These are phyloP conservation scores for Phanerodontia chrysosporium DNA, from an alignment of 768 basidiomycete genomes.

Conservation along the genomic window DNA sequence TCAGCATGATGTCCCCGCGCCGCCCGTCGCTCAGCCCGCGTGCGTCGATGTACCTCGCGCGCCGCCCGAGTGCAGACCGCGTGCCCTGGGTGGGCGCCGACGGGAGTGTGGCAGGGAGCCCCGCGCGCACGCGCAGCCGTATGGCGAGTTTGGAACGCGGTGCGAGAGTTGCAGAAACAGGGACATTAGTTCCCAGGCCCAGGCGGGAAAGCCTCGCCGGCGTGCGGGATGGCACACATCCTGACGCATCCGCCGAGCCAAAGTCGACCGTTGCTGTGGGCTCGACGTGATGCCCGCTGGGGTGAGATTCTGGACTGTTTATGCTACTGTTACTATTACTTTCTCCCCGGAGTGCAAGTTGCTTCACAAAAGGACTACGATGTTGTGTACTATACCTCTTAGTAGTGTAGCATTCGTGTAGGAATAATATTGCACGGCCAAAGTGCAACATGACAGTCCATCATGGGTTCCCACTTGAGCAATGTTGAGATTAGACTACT, in stretches of 20 bases:
- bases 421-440: not conserved
- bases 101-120: slow-evolving; percentile 1
- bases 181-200: slow-evolving; percentile 10
- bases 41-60: slow-evolving; percentile 6
- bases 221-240: not conserved
- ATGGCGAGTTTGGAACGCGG: slow-evolving; percentile 16
- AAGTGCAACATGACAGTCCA: too few relatives aligned
- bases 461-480: too few relatives aligned
- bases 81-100: slow-evolving; percentile 13
- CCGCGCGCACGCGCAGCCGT: slow-evolving; percentile 12
- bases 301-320: not conserved
- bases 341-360: too few relatives aligned
- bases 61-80: slow-evolving; percentile 4
- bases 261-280: not conserved
- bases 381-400: not conserved
- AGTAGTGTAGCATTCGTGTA: not conserved
- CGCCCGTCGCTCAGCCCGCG: slow-evolving; percentile 12
- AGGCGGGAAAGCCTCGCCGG: slow-evolving; percentile 4
- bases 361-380: not conserved
- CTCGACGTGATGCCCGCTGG: not conserved
- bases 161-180: slow-evolving; percentile 18
- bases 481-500: too few relatives aligned
- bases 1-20: not conserved
- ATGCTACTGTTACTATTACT: too few relatives aligned
- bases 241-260: not conserved